Conservation (phyloP, 202 grass and related monocot species). For the Carex arenaria region DNA sequence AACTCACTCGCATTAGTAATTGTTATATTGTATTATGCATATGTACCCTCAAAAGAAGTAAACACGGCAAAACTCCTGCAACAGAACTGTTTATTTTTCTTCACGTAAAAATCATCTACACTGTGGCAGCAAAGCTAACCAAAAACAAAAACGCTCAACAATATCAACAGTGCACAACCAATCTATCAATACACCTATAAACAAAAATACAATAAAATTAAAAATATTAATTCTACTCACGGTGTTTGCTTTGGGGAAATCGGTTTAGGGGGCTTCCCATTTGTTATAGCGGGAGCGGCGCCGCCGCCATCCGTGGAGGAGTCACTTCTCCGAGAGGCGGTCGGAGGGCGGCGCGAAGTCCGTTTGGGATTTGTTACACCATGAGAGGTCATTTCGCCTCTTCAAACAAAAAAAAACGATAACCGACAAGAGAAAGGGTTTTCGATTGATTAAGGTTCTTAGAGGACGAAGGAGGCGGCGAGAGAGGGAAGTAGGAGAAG, state of each 20-base stretch:
- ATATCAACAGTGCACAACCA: background rate
- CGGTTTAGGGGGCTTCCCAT: slow-evolving; percentile 45
- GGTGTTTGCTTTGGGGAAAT: slow-evolving; percentile 31
- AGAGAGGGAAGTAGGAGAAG: background rate
- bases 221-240: slow-evolving; percentile 21
- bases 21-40: background rate
- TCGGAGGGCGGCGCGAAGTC: slow-evolving; percentile 28
- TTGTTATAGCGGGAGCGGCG: background rate
- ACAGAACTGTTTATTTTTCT: background rate
- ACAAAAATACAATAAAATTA: background rate
- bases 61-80: background rate
- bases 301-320: slow-evolving; percentile 28
- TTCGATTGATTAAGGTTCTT: background rate
- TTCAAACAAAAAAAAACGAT: background rate
- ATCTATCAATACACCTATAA: background rate
- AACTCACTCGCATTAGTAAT: background rate
- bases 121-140: slow-evolving; percentile 10
- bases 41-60: background rate
- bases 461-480: background rate
- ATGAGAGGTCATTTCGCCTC: background rate
- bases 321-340: slow-evolving; percentile 35
- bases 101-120: background rate
- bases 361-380: background rate
- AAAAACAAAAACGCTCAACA: slow-evolving; percentile 19
- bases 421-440: background rate